These are phyloP conservation scores for Babesia divergens DNA, from an alignment of 169 alveolate species.

Conservation along the genomic window DNA sequence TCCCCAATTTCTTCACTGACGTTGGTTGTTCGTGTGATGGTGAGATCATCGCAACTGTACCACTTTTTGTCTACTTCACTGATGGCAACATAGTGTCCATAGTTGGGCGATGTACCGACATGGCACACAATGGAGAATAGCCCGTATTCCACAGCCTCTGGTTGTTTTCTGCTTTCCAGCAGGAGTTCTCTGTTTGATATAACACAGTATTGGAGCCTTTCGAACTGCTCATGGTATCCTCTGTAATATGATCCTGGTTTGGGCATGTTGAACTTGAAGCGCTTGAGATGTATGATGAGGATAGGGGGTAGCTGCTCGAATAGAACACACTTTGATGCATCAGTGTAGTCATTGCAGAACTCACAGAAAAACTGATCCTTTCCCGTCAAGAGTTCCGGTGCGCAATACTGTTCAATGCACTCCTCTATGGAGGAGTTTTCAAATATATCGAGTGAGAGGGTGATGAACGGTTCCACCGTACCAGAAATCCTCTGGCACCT, in stretches of 20 bases:
- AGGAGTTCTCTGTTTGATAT: constrained; percentile 7
- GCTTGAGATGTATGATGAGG: constrained; percentile 51
- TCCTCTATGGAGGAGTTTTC: constrained; percentile 33
- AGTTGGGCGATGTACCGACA: constrained; percentile 59
- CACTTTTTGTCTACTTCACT: constrained; percentile 36
- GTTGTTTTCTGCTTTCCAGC: constrained; percentile 19
- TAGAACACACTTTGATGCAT: constrained; percentile 26
- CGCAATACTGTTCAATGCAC: constrained; percentile 49
- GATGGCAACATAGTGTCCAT: constrained; percentile 50
- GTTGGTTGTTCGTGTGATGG: constrained; percentile 1
- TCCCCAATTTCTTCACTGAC: constrained; percentile 42
- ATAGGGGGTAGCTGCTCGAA: constrained; percentile 57
- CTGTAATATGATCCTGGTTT: not conserved
- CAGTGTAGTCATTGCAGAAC: constrained; percentile 25
- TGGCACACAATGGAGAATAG: constrained; percentile 53
- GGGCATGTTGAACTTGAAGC: constrained; percentile 27
- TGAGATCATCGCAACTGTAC: constrained; percentile 59
- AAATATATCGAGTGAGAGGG: constrained; percentile 49
- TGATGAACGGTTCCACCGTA: constrained; percentile 46
- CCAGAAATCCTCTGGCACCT: constrained; percentile 23
- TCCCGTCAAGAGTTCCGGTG: constrained; percentile 32
- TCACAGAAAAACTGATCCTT: constrained; percentile 50
- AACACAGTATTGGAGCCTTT: constrained; percentile 46
- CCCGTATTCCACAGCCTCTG: constrained; percentile 17
- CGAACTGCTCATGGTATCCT: not conserved